Evolutionary conservation across 2,329 filamentous ascomycete species (phyloP).

Genomic region (Ceratocystis cacaofunesta): DNA sequence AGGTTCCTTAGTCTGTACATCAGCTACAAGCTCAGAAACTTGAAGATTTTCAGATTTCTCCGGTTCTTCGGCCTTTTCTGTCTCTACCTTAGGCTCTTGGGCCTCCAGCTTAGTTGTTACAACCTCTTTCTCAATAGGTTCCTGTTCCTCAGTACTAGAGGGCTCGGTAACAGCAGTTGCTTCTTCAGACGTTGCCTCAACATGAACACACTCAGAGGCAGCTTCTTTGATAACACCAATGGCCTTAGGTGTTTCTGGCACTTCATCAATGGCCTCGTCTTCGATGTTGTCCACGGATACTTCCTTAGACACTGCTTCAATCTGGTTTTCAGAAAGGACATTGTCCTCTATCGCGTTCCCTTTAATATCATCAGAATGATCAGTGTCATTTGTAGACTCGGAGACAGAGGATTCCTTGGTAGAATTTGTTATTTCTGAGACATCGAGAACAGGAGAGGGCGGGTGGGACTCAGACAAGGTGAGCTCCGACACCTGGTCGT

Average conservation of each 20-base stretch:
- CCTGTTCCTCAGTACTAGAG: background rate
- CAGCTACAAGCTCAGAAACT: background rate
- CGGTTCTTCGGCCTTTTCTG: background rate
- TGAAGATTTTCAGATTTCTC: background rate
- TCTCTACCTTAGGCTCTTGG: background rate
- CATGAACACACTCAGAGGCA: constrained; percentile 1
- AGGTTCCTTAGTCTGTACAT: background rate
- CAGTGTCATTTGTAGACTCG: constrained; percentile 46
- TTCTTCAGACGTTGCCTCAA: background rate
- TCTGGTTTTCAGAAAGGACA: background rate
- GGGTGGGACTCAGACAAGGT: constrained; percentile 43
- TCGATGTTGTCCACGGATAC: constrained; percentile 13
- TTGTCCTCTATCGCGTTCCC: constrained; percentile 12
- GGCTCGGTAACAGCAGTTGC: background rate
- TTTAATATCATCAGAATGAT: constrained; percentile 29
- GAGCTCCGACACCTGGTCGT: constrained; percentile 34
- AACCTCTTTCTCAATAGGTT: background rate
- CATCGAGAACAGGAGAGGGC: constrained; percentile 37
- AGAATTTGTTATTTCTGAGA: constrained; percentile 42
- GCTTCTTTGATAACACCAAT: constrained; percentile 7
- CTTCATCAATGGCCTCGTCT: background rate
- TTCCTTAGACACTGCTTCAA: background rate
- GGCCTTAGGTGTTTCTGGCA: background rate
- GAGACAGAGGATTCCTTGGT: constrained; percentile 51
- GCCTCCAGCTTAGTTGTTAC: background rate